phyloP scores from a whole-genome alignment of 306 rosid species.

The Corylus heterophylla region DNA sequence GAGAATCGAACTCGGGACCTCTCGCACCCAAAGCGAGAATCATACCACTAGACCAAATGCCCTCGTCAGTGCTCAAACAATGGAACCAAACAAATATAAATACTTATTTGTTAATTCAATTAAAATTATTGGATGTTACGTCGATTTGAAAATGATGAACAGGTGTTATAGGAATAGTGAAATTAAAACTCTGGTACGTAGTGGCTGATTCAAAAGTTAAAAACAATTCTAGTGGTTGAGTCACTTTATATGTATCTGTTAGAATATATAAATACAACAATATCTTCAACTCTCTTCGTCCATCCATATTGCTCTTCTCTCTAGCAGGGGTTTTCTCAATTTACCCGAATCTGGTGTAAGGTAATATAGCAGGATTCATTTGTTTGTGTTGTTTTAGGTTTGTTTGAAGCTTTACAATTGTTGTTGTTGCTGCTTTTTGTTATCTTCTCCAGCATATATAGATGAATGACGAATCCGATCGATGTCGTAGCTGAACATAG shows the following conservation, averaged over 20 bases:
- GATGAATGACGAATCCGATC: too few species aligned
- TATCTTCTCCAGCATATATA: too few species aligned
- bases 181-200: neutral
- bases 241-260: neutral
- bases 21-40: slow-evolving; percentile 32
- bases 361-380: neutral
- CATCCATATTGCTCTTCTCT: neutral
- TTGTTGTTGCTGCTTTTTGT: neutral
- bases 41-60: slow-evolving; percentile 30
- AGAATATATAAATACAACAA: neutral
- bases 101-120: too few species aligned
- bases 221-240: neutral
- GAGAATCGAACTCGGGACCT: slow-evolving; percentile 33
- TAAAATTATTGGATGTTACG: too few species aligned
- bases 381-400: neutral
- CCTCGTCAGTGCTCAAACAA: neutral
- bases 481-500: too few species aligned
- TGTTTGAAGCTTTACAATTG: neutral
- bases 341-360: neutral
- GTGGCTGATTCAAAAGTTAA: neutral
- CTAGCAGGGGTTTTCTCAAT: neutral
- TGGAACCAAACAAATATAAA: too few species aligned
- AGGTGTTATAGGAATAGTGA: neutral
- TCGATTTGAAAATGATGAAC: neutral
- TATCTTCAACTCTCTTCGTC: neutral